A percentile compares a stretch with the other conserved stretches of the same genome.
Conservation (phyloP, 768 basidiomycete genomes). For the Holtermannia corniformis region DNA sequence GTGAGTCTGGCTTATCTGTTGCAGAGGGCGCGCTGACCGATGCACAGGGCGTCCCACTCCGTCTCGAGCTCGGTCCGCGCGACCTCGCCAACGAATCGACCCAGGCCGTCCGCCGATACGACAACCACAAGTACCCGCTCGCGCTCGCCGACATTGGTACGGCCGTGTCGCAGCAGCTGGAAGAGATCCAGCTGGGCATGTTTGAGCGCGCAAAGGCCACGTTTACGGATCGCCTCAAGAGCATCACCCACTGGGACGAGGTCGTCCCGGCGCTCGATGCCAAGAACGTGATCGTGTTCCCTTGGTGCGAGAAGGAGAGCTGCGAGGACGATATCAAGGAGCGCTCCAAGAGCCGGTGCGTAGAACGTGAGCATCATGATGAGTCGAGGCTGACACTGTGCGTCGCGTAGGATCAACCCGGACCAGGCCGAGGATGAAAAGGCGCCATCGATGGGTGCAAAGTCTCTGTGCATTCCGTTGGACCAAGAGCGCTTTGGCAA, state of each 20-base stretch:
- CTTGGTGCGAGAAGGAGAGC: conserved; percentile 87
- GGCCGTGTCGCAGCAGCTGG: conserved; percentile 58
- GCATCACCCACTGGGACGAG: conserved; percentile 79
- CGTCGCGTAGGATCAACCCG: conserved; percentile 47
- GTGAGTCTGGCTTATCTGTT: conserved; percentile 43
- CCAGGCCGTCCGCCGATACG: conserved; percentile 79
- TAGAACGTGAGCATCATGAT: conserved; percentile 42
- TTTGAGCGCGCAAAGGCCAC: conserved; percentile 62
- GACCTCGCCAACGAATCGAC: conserved; percentile 64
- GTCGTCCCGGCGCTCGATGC: conserved; percentile 81
- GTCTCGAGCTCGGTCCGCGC: conserved; percentile 91
- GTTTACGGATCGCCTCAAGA: conserved; percentile 62
- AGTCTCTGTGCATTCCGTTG: conserved; percentile 92
- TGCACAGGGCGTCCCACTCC: conserved; percentile 80
- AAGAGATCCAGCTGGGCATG: conserved; percentile 84
- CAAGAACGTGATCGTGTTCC: conserved; percentile 78
- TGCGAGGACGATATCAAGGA: conserved; percentile 99
- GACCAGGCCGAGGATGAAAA: conserved; percentile 80
- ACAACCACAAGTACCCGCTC: conserved; percentile 54
- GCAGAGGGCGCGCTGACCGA: background rate
- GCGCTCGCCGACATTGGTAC: conserved; percentile 47
- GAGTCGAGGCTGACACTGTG: conserved; percentile 8
- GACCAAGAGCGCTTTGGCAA: conserved; percentile 73
- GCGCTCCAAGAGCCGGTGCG: conserved; percentile 74
- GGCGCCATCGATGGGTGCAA: conserved; percentile 94